Conservation (phyloP, 2,329 filamentous ascomycete genomes). For the Ambrosiella beaveri region DNA sequence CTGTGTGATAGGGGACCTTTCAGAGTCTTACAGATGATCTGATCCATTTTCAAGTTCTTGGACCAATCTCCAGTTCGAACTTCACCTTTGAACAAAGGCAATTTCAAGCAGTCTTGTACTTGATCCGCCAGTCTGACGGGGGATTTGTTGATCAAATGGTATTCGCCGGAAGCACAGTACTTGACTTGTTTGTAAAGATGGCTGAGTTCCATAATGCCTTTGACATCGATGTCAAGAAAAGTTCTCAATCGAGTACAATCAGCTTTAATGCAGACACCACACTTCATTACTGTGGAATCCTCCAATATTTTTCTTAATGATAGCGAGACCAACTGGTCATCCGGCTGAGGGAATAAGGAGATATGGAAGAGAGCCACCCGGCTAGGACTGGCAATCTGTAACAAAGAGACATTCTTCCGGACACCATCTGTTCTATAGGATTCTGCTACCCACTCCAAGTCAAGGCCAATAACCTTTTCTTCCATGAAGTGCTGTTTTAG, state of each 20-base stretch:
- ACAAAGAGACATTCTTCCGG: slow-evolving; percentile 58
- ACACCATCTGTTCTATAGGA: slow-evolving; percentile 30
- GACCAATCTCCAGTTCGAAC: slow-evolving; percentile 67
- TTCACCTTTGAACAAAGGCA: slow-evolving; percentile 61
- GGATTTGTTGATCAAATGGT: slow-evolving; percentile 44
- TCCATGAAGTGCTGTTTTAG: slow-evolving; percentile 43
- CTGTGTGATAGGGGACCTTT: neutral
- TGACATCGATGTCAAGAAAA: slow-evolving; percentile 45
- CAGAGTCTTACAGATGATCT: slow-evolving; percentile 47
- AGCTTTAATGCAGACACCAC: slow-evolving; percentile 57
- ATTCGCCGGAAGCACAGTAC: slow-evolving; percentile 32
- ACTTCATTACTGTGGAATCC: slow-evolving; percentile 50
- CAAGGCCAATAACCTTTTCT: slow-evolving; percentile 65
- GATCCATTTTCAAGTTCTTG: slow-evolving; percentile 38
- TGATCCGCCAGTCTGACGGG: slow-evolving; percentile 51
- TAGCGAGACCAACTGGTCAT: slow-evolving; percentile 46
- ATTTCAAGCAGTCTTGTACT: slow-evolving; percentile 49
- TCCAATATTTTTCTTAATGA: slow-evolving; percentile 57
- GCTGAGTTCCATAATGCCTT: slow-evolving; percentile 62
- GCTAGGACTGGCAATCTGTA: slow-evolving; percentile 64
- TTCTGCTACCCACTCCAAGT: slow-evolving; percentile 63
- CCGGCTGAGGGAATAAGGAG: slow-evolving; percentile 37
- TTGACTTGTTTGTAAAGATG: slow-evolving; percentile 67
- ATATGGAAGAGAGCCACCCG: slow-evolving; percentile 71
- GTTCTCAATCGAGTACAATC: slow-evolving; percentile 52